phyloP scores from a whole-genome alignment of 2,329 filamentous ascomycete species.

The Penicillium sp. region DNA sequence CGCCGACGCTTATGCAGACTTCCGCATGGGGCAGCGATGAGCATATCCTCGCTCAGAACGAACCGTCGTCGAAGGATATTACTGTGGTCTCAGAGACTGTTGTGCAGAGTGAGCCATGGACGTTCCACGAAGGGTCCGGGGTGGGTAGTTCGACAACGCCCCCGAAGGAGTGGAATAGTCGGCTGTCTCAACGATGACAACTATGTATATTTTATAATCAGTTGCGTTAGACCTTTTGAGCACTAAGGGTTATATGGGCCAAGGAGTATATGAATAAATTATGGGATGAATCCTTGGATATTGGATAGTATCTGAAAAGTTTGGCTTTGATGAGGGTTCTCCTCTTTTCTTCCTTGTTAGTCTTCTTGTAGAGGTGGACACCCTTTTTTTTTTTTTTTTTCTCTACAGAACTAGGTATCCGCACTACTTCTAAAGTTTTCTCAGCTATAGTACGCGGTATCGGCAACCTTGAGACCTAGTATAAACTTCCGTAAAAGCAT shows the following conservation, averaged over 20 bases:
- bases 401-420: not conserved
- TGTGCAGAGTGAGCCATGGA: conserved; percentile 24
- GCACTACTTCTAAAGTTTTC: no score
- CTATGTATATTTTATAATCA: not conserved
- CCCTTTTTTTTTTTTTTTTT: not conserved
- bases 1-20: conserved; percentile 13
- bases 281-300: not conserved
- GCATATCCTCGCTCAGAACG: conserved; percentile 18
- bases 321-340: not conserved
- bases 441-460: no score
- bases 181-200: not conserved
- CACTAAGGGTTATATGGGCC: not conserved
- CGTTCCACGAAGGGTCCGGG: not conserved
- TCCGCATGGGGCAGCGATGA: conserved; percentile 32
- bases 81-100: conserved; percentile 28
- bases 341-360: not conserved
- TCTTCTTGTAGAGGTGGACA: no score
- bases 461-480: no score
- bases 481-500: no score
- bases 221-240: not conserved
- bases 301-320: not conserved
- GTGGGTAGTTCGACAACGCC: conserved; percentile 6
- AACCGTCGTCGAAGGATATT: conserved; percentile 18
- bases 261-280: not conserved
- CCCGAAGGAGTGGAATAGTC: conserved; percentile 13